Conservation (phyloP, 2,329 filamentous ascomycete species). For the Talaromyces islandicus region DNA sequence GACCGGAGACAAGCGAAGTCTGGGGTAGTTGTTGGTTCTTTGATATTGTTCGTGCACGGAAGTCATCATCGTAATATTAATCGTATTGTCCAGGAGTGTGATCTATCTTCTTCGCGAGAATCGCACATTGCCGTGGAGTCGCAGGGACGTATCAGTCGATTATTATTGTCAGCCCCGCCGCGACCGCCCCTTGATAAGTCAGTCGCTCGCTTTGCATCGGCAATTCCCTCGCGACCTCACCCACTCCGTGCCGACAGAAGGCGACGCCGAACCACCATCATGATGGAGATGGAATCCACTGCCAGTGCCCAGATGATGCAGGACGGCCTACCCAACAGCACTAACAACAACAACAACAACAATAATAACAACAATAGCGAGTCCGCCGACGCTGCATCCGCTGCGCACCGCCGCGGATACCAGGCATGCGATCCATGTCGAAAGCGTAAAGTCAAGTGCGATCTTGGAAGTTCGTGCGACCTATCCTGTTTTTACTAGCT, state of each 20-base stretch:
- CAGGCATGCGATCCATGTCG: slow-evolving; percentile 46
- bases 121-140: neutral
- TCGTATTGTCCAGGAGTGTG: neutral
- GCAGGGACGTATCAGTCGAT: neutral
- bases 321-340: neutral
- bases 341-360: neutral
- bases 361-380: neutral
- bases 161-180: neutral
- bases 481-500: neutral
- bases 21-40: neutral
- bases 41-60: neutral
- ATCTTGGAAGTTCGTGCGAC: slow-evolving; percentile 38
- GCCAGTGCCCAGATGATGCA: neutral
- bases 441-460: slow-evolving; percentile 45
- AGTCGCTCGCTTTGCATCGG: slow-evolving; percentile 34
- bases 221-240: slow-evolving; percentile 18
- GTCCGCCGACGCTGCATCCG: neutral
- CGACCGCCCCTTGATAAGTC: neutral
- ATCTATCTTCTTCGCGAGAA: neutral
- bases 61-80: neutral
- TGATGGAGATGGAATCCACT: slow-evolving; percentile 5
- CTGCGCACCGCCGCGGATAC: slow-evolving; percentile 41
- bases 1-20: neutral
- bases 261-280: neutral
- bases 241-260: slow-evolving; percentile 14